phyloP scores from a whole-genome alignment of 805 yeast species.

The Torulaspora franciscae region DNA sequence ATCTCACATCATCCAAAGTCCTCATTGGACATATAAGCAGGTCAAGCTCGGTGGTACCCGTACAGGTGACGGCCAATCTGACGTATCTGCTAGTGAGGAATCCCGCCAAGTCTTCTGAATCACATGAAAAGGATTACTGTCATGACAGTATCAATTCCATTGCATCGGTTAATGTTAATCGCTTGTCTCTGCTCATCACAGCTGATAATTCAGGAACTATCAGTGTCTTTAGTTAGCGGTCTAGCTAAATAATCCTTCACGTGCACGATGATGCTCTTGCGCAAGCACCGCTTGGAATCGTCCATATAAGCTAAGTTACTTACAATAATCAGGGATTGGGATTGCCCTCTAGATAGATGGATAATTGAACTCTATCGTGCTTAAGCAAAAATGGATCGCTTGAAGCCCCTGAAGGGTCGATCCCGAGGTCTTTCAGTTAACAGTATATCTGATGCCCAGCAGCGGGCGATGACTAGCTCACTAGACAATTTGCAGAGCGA shows the following conservation, averaged over 20 bases:
- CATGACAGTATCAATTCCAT: constrained; percentile 12
- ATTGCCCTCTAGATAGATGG: background rate
- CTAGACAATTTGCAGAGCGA: constrained; percentile 31
- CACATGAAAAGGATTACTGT: constrained; percentile 1
- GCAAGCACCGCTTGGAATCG: background rate
- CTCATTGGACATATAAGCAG: constrained; percentile 9
- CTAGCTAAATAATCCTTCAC: background rate
- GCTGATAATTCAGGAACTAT: constrained; percentile 25
- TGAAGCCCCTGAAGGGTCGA: constrained; percentile 22
- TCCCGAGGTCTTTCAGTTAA: constrained; percentile 32
- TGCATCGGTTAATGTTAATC: background rate
- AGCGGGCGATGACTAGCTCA: constrained; percentile 28
- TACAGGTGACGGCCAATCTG: constrained; percentile 23
- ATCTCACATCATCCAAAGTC: constrained; percentile 11
- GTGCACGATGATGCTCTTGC: background rate
- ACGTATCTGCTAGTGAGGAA: constrained; percentile 15
- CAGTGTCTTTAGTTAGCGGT: constrained; percentile 11
- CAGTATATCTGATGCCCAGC: constrained; percentile 29
- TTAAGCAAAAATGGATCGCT: constrained; percentile 19
- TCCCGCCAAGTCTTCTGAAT: background rate
- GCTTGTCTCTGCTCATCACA: constrained; percentile 11
- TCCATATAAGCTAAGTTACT: background rate
- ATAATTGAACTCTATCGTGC: background rate
- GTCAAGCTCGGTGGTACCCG: constrained; percentile 7
- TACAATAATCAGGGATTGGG: background rate